These are phyloP conservation scores for Cercospora nicotianae DNA, from an alignment of 2,329 filamentous ascomycete species.

Conservation along the genomic window DNA sequence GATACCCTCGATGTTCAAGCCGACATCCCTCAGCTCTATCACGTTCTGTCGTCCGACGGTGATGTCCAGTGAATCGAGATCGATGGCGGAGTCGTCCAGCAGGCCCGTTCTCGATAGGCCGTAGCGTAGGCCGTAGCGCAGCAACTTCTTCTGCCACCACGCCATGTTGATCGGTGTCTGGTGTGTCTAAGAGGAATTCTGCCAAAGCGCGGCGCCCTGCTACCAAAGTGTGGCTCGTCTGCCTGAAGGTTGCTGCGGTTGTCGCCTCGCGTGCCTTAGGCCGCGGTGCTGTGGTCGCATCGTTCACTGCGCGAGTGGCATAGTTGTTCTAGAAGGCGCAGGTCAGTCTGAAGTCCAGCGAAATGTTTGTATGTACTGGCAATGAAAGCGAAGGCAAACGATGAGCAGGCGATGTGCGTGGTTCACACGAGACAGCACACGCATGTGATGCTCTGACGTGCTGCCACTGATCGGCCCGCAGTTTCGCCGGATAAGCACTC, in stretches of 20 bases:
- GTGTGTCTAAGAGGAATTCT: too few species aligned
- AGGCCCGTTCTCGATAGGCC: constrained; percentile 79
- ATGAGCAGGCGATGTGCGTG: background rate
- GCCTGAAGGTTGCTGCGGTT: constrained; percentile 64
- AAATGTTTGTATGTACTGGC: background rate
- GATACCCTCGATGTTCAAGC: constrained; percentile 65
- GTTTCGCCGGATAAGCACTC: constrained; percentile 8
- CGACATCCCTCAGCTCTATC: constrained; percentile 84
- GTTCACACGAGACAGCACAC: constrained; percentile 3
- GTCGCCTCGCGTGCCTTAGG: constrained; percentile 35
- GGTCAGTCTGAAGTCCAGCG: background rate
- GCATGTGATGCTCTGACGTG: constrained; percentile 12
- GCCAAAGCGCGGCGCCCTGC: background rate
- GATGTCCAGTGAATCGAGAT: constrained; percentile 83
- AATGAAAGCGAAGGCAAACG: background rate
- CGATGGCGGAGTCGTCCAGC: constrained; percentile 81
- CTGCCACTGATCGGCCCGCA: constrained; percentile 1
- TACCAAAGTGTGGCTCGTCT: constrained; percentile 38
- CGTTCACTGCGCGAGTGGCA: constrained; percentile 2
- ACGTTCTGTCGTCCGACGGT: constrained; percentile 77
- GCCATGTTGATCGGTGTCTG: constrained; percentile 15
- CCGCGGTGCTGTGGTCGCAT: constrained; percentile 14
- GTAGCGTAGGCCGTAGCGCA: constrained; percentile 62
- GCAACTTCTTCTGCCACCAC: constrained; percentile 78
- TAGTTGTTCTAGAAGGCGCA: background rate